A percentile compares a stretch with the other conserved stretches of the same genome.
These are phyloP conservation scores for Tuber umbilicatum DNA, from an alignment of 495 filamentous ascomycete genomes.

Conservation along the genomic window DNA sequence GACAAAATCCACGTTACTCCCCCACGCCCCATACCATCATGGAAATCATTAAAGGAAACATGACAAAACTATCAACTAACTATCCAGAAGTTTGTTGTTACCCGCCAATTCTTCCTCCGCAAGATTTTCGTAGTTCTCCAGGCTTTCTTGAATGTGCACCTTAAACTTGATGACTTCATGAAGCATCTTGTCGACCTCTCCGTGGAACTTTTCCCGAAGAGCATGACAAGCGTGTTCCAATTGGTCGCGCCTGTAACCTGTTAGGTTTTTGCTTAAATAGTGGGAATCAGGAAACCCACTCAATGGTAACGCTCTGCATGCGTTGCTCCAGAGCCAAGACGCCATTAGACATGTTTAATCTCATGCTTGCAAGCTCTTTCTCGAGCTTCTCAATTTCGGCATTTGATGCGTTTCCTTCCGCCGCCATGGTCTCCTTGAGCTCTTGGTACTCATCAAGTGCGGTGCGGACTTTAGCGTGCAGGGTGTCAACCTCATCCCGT, in stretches of 20 bases:
- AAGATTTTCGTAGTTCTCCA: conserved; percentile 89
- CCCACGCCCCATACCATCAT: conserved; percentile 3
- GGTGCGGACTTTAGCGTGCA: conserved; percentile 76
- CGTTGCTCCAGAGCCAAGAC: conserved; percentile 90
- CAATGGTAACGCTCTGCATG: conserved; percentile 93
- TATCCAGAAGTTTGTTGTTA: conserved; percentile 49
- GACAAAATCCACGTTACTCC: not conserved
- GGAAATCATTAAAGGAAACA: conserved; percentile 1
- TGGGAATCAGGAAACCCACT: conserved; percentile 51
- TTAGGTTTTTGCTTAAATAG: conserved; percentile 1
- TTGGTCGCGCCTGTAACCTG: conserved; percentile 67
- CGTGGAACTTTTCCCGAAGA: conserved; percentile 87
- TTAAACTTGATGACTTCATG: conserved; percentile 99
- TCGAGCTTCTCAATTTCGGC: conserved; percentile 97
- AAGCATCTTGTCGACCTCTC: conserved; percentile 89
- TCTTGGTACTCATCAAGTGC: conserved; percentile 92
- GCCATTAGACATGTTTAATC: conserved; percentile 72
- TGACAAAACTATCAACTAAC: not conserved
- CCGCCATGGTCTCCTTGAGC: conserved; percentile 76
- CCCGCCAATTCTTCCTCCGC: conserved; percentile 81
- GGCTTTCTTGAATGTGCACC: conserved; percentile 81
- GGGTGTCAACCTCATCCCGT: conserved; percentile 76
- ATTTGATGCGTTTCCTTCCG: conserved; percentile 79
- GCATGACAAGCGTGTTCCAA: conserved; percentile 73
- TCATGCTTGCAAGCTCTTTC: conserved; percentile 90